Evolutionary conservation across 2,329 filamentous ascomycete genomes (phyloP).

Genomic region (Apiospora saccharicola): DNA sequence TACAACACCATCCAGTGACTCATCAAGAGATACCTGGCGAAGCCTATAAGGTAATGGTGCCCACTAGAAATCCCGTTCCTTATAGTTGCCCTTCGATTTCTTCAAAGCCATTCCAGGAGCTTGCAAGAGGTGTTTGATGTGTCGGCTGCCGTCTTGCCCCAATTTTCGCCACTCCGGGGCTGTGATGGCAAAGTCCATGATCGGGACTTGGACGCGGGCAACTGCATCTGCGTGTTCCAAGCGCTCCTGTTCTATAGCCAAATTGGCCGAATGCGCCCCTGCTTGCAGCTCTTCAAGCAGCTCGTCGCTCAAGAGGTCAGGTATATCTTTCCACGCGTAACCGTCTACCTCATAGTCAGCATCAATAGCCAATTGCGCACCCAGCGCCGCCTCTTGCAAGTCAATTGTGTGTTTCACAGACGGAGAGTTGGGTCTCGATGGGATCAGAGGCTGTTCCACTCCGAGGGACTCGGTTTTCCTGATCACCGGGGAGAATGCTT

Average conservation of each 20-base stretch:
- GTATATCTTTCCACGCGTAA: slow-evolving; percentile 9
- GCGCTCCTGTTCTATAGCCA: slow-evolving; percentile 39
- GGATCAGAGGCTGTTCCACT: slow-evolving; percentile 39
- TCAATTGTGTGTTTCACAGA: slow-evolving; percentile 24
- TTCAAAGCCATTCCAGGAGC: neutral
- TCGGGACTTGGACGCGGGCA: slow-evolving; percentile 39
- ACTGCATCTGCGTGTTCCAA: slow-evolving; percentile 37
- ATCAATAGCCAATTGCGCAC: slow-evolving; percentile 32
- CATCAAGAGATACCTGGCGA: slow-evolving; percentile 31
- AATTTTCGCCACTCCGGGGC: slow-evolving; percentile 35
- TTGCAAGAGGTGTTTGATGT: neutral
- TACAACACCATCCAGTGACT: slow-evolving; percentile 33
- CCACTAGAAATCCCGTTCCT: slow-evolving; percentile 26
- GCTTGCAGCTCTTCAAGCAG: slow-evolving; percentile 31
- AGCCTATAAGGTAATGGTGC: slow-evolving; percentile 36
- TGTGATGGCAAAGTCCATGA: slow-evolving; percentile 39
- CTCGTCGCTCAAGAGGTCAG: slow-evolving; percentile 30
- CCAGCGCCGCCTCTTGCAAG: slow-evolving; percentile 27
- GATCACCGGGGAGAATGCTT: slow-evolving; percentile 22
- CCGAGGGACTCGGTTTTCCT: slow-evolving; percentile 33
- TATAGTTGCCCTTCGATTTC: neutral
- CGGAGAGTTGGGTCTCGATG: slow-evolving; percentile 28
- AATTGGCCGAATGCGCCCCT: slow-evolving; percentile 27
- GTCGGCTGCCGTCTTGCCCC: neutral
- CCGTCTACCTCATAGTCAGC: neutral